Percentiles rank a stretch among this genome's conserved stretches.
phyloP scores from a whole-genome alignment of 1,139 yeast species.

The Lodderomyces jiufengensis region DNA sequence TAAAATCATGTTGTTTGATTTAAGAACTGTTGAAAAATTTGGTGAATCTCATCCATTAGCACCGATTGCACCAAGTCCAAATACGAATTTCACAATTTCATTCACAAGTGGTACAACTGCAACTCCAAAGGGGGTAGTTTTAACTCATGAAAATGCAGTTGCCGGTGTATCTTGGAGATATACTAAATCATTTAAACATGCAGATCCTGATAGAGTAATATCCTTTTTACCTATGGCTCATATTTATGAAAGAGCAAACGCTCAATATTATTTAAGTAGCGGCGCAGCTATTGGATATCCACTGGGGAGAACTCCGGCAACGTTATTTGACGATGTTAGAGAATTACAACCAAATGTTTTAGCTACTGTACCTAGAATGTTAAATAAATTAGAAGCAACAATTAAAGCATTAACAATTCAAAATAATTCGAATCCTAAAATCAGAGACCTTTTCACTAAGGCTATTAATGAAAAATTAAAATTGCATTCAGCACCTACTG shows the following conservation, averaged over 20 bases:
- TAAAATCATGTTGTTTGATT: conserved; percentile 29
- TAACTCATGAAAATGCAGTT: conserved; percentile 51
- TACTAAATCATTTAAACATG: background rate
- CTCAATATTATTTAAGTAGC: conserved; percentile 19
- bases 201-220: conserved; percentile 22
- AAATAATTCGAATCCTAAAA: conserved; percentile 37
- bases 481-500: conserved; percentile 21
- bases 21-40: conserved; percentile 46
- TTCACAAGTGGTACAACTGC: conserved; percentile 76
- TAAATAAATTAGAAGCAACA: conserved; percentile 41
- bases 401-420: conserved; percentile 41
- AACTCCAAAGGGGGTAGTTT: conserved; percentile 66
- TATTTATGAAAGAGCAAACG: conserved; percentile 51
- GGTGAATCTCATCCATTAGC: conserved; percentile 49
- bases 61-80: conserved; percentile 50
- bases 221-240: conserved; percentile 47
- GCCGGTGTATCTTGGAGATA: conserved; percentile 40
- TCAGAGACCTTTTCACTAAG: conserved; percentile 22
- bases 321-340: conserved; percentile 38
- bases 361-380: conserved; percentile 38
- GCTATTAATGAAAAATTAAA: conserved; percentile 32
- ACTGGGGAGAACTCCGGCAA: conserved; percentile 31
- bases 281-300: conserved; percentile 42
- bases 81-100: conserved; percentile 59
- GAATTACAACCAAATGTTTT: conserved; percentile 32